A percentile compares a stretch with the other conserved stretches of the same genome.
phyloP scores from a whole-genome alignment of 805 yeast genomes.

The Candida piceae region DNA sequence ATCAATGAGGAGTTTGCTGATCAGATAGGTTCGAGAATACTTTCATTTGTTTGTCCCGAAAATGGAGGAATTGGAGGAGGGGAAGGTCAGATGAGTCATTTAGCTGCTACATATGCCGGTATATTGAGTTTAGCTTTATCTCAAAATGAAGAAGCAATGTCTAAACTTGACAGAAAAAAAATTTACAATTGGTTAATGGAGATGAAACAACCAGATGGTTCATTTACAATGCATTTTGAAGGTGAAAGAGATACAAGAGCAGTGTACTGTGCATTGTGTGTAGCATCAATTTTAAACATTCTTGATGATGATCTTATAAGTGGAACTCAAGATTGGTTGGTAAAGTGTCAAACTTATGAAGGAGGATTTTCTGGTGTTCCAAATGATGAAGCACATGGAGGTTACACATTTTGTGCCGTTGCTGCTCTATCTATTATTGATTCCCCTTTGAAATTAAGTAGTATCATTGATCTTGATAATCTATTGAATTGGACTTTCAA shows the following conservation, averaged over 20 bases:
- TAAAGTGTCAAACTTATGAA: constrained; percentile 79
- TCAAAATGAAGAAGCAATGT: constrained; percentile 38
- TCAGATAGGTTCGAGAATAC: constrained; percentile 26
- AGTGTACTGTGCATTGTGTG: constrained; percentile 76
- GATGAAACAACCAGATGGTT: constrained; percentile 66
- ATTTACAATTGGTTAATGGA: constrained; percentile 61
- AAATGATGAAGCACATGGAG: constrained; percentile 92
- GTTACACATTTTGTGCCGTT: constrained; percentile 88
- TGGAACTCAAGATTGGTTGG: constrained; percentile 56
- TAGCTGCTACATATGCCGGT: constrained; percentile 81
- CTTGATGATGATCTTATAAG: constrained; percentile 53
- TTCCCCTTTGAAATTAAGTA: constrained; percentile 31
- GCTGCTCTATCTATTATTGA: constrained; percentile 52
- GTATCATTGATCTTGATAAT: constrained; percentile 36
- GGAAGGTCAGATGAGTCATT: constrained; percentile 70
- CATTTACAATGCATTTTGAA: constrained; percentile 64
- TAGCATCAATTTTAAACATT: constrained; percentile 62
- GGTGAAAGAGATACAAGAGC: constrained; percentile 90
- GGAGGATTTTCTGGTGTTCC: constrained; percentile 93
- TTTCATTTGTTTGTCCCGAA: constrained; percentile 25
- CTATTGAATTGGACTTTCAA: constrained; percentile 63
- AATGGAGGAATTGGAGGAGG: constrained; percentile 88
- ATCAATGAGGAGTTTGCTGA: constrained; percentile 10
- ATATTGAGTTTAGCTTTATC: constrained; percentile 54
- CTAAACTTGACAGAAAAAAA: constrained; percentile 37